A percentile compares a stretch with the other conserved stretches of the same genome.
Conservation (phyloP, 164 flowering plant species). For the Chimonanthus praecox region DNA sequence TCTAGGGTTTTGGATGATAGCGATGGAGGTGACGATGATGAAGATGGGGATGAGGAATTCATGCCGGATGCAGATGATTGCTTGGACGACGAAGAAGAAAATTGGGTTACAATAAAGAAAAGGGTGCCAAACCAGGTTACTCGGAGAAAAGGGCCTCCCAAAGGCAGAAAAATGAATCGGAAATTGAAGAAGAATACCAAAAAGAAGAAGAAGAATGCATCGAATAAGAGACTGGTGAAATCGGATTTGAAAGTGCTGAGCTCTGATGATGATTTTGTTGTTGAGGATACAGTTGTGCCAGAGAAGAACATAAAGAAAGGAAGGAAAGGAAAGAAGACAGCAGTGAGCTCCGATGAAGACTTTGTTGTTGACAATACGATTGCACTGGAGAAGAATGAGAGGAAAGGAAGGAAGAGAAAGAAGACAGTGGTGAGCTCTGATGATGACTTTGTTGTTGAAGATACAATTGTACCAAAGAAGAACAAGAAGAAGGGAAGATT, state of each 20-base stretch:
- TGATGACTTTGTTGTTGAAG: constrained; percentile 44
- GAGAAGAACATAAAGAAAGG: constrained; percentile 16
- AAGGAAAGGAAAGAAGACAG: constrained; percentile 15
- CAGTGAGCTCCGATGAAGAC: constrained; percentile 60
- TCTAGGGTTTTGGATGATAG: constrained; percentile 18
- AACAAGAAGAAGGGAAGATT: constrained; percentile 11
- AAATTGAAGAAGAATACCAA: constrained; percentile 31
- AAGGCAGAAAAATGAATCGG: constrained; percentile 29
- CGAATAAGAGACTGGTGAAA: constrained; percentile 3
- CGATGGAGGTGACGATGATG: constrained; percentile 28
- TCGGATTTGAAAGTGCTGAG: constrained; percentile 22
- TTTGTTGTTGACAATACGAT: constrained; percentile 20
- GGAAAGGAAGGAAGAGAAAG: constrained; percentile 11
- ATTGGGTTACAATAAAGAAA: neutral
- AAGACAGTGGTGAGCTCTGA: constrained; percentile 36
- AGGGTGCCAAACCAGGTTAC: constrained; percentile 4
- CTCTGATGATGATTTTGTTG: constrained; percentile 27
- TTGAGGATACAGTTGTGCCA: constrained; percentile 13
- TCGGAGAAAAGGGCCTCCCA: constrained; percentile 22
- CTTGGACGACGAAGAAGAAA: constrained; percentile 58
- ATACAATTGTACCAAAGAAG: constrained; percentile 10
- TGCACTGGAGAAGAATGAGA: constrained; percentile 14
- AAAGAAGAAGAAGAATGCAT: constrained; percentile 26
- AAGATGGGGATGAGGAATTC: constrained; percentile 63
- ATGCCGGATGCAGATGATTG: constrained; percentile 47